Base-by-base conservation (phyloP, 2,329 filamentous ascomycete species). In the Diplocarpon mali region DNA sequence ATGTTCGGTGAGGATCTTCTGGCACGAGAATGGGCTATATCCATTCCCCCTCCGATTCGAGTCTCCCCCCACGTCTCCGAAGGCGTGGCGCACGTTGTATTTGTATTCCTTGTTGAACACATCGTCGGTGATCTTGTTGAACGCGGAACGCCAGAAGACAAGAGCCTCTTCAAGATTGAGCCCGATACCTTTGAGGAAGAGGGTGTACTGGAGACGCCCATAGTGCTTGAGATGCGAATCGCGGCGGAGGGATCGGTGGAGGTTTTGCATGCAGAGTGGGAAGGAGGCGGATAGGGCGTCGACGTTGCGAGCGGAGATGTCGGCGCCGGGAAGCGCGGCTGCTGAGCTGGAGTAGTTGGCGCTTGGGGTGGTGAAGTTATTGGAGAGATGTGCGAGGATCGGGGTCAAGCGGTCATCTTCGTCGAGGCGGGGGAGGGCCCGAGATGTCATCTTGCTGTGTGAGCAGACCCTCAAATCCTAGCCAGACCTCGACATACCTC, bases 41-140 rank as follows among this genome's bases (percentile, higher is more conserved):
- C 90, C 90, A 44, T 84, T 76, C 35, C 88, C 84, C 43, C 90
- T 78, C 28, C 90, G 77, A 61, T 94, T 95, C 15, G 80, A 73
- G 64, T 96, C 90, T 46, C 90, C 90, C 44, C 92, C 92, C 0
- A 96, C 92, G 58, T 96, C 90, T 53, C 92, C 92, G 63, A 96
- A 98, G 0, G 73, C 66, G 71, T 98, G 90, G n/a, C 89, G 84
- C 46, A 96, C 78, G 62, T 98, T 96, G 73, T 98, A 98, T 36
- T 85, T 77, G 67, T 98, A 96, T 62, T 95, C 88, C 61, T 95
- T 96, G 66, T 93, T 93, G 73, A 96, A 98, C 30, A 82, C 82
- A 58, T 96, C 90, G 59, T 96, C 92, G 0, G 85, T 89, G 52
- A 93, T 78, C 54, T 87, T 83, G 62, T 79, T 80, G 74, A 98